phyloP scores from a whole-genome alignment of 1,284 basidiomycete genomes.

The Cutaneotrichosporon sp. region DNA sequence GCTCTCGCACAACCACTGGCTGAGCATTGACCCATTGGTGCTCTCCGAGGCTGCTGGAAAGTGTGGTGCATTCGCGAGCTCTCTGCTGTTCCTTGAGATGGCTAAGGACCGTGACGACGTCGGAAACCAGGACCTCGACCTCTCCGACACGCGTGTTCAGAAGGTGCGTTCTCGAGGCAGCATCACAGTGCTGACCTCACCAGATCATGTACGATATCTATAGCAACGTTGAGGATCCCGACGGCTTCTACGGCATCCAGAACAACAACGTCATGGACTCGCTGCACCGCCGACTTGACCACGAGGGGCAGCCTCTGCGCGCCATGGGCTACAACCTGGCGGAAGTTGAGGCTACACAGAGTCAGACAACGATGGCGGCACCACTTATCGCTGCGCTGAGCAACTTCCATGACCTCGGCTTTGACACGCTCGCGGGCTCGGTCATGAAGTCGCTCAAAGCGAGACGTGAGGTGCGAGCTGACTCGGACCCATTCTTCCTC shows the following conservation, averaged over 20 bases:
- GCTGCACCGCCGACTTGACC: slow-evolving; percentile 79
- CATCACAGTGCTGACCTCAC: slow-evolving; percentile 19
- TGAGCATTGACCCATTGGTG: slow-evolving; percentile 70
- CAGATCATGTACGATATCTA: slow-evolving; percentile 84
- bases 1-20: slow-evolving; percentile 76
- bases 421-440: slow-evolving; percentile 68
- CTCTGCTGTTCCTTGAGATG: slow-evolving; percentile 85
- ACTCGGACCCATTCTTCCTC: slow-evolving; percentile 63
- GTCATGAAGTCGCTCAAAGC: slow-evolving; percentile 35
- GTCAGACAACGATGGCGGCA: background rate
- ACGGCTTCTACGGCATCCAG: slow-evolving; percentile 93
- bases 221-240: slow-evolving; percentile 91
- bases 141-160: slow-evolving; percentile 29
- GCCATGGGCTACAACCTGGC: slow-evolving; percentile 89
- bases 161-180: slow-evolving; percentile 28
- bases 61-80: slow-evolving; percentile 82
- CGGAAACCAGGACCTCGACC: slow-evolving; percentile 23
- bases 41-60: slow-evolving; percentile 72
- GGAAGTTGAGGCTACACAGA: slow-evolving; percentile 62
- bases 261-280: slow-evolving; percentile 71
- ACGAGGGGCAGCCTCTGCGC: slow-evolving; percentile 87
- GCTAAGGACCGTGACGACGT: slow-evolving; percentile 58
- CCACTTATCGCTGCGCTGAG: slow-evolving; percentile 60
- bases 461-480: slow-evolving; percentile 12
- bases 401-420: slow-evolving; percentile 82